Conservation (phyloP, 495 filamentous ascomycete genomes). For the Lichenothelia convexa region DNA sequence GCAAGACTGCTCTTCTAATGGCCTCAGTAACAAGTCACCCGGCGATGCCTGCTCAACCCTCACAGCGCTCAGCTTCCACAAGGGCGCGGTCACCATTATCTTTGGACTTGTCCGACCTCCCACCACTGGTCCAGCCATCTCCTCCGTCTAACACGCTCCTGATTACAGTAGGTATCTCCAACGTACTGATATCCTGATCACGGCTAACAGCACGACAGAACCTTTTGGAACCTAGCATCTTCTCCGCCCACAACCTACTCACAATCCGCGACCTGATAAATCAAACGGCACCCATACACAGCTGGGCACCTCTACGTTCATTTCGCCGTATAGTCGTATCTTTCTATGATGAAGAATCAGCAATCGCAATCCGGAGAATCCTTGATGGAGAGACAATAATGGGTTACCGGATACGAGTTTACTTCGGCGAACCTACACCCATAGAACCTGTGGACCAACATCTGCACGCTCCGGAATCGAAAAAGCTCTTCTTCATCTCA, state of each 20-base stretch:
- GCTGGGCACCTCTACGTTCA: slow-evolving; percentile 81
- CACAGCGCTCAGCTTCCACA: too few species aligned
- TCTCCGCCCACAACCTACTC: slow-evolving; percentile 56
- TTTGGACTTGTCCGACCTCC: slow-evolving; percentile 66
- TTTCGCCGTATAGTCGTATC: slow-evolving; percentile 84
- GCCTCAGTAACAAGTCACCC: too few species aligned
- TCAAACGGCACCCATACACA: slow-evolving; percentile 51
- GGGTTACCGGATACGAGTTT: slow-evolving; percentile 55
- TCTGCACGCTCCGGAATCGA: slow-evolving; percentile 61
- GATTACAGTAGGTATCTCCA: slow-evolving; percentile 27
- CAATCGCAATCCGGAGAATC: slow-evolving; percentile 49
- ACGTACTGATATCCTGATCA: not conserved
- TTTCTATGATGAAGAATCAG: slow-evolving; percentile 55
- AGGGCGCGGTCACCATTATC: slow-evolving; percentile 36
- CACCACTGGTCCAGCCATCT: slow-evolving; percentile 58
- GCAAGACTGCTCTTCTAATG: too few species aligned
- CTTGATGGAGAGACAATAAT: slow-evolving; percentile 56
- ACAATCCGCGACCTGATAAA: slow-evolving; percentile 57
- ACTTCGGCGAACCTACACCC: slow-evolving; percentile 71
- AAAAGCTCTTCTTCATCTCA: slow-evolving; percentile 93
- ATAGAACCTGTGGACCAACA: slow-evolving; percentile 42
- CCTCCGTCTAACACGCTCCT: slow-evolving; percentile 86
- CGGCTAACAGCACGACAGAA: slow-evolving; percentile 28
- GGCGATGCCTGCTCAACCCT: too few species aligned
- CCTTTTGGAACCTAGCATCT: slow-evolving; percentile 58